phyloP scores from a whole-genome alignment of 805 yeast genomes.

The Schizosaccharomyces japonicus region DNA sequence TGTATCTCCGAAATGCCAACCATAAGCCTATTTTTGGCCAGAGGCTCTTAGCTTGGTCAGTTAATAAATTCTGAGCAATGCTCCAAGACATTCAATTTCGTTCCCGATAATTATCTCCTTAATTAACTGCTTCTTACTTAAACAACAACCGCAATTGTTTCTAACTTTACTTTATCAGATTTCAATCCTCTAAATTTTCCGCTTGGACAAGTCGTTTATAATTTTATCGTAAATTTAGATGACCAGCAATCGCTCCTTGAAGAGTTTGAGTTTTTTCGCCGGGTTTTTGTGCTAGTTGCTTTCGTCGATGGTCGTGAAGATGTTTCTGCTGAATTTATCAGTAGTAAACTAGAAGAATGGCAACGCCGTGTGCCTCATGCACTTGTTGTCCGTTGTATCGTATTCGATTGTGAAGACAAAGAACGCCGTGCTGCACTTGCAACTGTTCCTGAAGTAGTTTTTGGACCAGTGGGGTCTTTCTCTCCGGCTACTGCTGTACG shows the following conservation, averaged over 20 bases:
- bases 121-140: too few species aligned
- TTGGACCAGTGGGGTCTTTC: background rate
- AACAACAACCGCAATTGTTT: too few species aligned
- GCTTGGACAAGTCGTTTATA: conserved; percentile 43
- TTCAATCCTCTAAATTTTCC: conserved; percentile 65
- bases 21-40: too few species aligned
- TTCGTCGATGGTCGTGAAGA: conserved; percentile 16
- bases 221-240: conserved; percentile 26
- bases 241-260: conserved; percentile 43
- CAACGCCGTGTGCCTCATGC: conserved; percentile 27
- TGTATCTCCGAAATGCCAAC: too few species aligned
- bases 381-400: conserved; percentile 29
- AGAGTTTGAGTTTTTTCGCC: conserved; percentile 71
- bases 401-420: conserved; percentile 23
- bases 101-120: too few species aligned
- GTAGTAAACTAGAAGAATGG: conserved; percentile 19
- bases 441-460: background rate
- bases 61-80: too few species aligned
- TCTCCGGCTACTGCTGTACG: background rate
- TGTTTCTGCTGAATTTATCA: conserved; percentile 13
- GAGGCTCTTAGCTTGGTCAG: too few species aligned
- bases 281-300: conserved; percentile 34
- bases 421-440: background rate
- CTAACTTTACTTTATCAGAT: background rate
- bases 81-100: too few species aligned